A percentile compares a stretch with the other conserved stretches of the same genome.
These are phyloP conservation scores for Saccharomycopsis capsularis DNA, from an alignment of 805 yeast genomes.

Conservation along the genomic window DNA sequence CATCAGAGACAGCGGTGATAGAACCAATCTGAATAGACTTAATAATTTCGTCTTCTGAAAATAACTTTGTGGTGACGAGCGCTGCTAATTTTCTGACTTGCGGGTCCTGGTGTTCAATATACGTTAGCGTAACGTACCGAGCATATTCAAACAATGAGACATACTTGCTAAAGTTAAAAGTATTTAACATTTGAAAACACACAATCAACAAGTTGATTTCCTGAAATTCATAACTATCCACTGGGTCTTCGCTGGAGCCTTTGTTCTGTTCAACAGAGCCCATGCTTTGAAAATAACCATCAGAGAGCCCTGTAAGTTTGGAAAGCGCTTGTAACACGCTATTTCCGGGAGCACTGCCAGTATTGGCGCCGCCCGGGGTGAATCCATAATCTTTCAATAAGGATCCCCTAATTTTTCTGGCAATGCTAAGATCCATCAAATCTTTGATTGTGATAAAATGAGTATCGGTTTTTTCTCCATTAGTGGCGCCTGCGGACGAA, in stretches of 20 bases:
- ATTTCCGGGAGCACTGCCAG: constrained; percentile 2
- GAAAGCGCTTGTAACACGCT: constrained; percentile 20
- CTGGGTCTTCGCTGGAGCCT: constrained; percentile 27
- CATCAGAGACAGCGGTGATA: constrained; percentile 74
- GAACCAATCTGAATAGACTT: constrained; percentile 77
- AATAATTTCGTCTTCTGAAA: constrained; percentile 75
- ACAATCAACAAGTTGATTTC: constrained; percentile 57
- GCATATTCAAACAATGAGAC: constrained; percentile 77
- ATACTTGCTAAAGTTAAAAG: constrained; percentile 66
- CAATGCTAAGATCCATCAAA: constrained; percentile 15
- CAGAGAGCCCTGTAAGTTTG: constrained; percentile 83
- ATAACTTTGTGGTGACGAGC: constrained; percentile 70
- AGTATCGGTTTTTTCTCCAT: constrained; percentile 1
- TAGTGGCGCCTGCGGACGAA: background rate
- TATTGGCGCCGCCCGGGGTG: constrained; percentile 2
- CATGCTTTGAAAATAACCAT: constrained; percentile 48
- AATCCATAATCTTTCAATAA: constrained; percentile 20
- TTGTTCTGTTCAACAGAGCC: constrained; percentile 26
- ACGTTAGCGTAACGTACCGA: constrained; percentile 72
- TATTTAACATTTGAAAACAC: constrained; percentile 69
- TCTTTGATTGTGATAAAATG: constrained; percentile 20
- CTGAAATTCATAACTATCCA: constrained; percentile 31
- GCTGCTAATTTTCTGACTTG: constrained; percentile 82
- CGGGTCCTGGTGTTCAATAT: constrained; percentile 73
- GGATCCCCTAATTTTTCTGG: constrained; percentile 5